phyloP scores from a whole-genome alignment of 768 basidiomycete genomes.

The Leccinum subgranulosum region DNA sequence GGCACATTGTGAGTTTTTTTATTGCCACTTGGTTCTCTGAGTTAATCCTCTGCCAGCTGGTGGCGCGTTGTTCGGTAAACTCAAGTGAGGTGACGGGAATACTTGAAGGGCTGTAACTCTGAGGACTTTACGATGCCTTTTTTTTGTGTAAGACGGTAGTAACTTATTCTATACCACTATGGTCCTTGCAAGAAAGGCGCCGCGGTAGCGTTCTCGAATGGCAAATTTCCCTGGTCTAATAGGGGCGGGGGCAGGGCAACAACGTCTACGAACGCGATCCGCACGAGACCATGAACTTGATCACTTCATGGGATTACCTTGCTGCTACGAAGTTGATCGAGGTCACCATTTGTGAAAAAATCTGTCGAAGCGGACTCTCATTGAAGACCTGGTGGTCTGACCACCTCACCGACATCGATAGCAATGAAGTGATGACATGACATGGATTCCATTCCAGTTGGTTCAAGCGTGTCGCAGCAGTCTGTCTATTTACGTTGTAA shows the following conservation, averaged over 20 bases:
- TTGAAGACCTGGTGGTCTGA: no score
- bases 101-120: background rate
- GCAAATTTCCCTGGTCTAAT: background rate
- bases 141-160: background rate
- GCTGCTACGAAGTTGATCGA: no score
- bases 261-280: no score
- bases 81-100: background rate
- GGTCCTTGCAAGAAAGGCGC: background rate
- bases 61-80: conserved; percentile 3
- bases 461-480: background rate
- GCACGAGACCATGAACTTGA: no score
- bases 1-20: conserved; percentile 49
- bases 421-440: background rate
- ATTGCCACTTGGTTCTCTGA: background rate
- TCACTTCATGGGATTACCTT: no score
- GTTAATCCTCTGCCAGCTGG: background rate
- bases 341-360: no score
- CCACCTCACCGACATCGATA: no score
- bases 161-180: background rate
- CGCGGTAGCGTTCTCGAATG: background rate
- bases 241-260: no score
- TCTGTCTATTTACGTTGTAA: background rate
- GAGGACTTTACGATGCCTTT: background rate
- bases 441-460: background rate
- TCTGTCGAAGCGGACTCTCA: no score